A percentile compares a stretch with the other conserved stretches of the same genome.
These are phyloP conservation scores for Cystobasidiaceae sp. DNA, from an alignment of 1,284 basidiomycete species.

Conservation along the genomic window DNA sequence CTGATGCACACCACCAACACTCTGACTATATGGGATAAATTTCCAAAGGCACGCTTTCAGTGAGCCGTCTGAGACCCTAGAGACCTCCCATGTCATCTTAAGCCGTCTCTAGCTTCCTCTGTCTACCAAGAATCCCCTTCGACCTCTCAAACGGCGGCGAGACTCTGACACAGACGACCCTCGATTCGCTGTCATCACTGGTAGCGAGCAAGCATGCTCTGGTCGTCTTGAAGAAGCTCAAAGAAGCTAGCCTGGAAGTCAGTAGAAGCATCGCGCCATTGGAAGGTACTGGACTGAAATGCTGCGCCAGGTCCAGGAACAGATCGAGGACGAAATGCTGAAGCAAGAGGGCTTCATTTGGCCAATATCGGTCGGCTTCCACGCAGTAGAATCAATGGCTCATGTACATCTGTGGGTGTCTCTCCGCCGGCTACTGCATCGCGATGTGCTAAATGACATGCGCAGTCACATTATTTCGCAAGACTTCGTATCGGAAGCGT, in stretches of 20 bases:
- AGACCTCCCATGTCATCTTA: neutral
- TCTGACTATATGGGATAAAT: slow-evolving; percentile 31
- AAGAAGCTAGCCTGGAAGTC: slow-evolving; percentile 27
- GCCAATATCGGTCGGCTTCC: slow-evolving; percentile 78
- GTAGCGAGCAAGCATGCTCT: slow-evolving; percentile 10
- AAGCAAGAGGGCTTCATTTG: slow-evolving; percentile 70
- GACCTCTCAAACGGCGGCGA: neutral
- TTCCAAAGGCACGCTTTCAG: slow-evolving; percentile 32
- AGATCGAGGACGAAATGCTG: slow-evolving; percentile 76
- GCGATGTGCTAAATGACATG: too few species aligned
- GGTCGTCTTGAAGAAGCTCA: slow-evolving; percentile 21
- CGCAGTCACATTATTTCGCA: slow-evolving; percentile 82
- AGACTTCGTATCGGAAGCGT: slow-evolving; percentile 64
- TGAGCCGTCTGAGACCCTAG: neutral
- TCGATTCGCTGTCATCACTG: slow-evolving; percentile 19
- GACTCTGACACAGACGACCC: neutral
- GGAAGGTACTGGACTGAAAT: neutral
- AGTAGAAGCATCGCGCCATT: neutral
- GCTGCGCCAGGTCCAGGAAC: slow-evolving; percentile 39
- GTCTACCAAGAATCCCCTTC: slow-evolving; percentile 17
- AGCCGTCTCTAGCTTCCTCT: slow-evolving; percentile 7
- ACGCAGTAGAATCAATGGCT: slow-evolving; percentile 63
- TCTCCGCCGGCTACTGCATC: too few species aligned
- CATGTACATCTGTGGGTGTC: slow-evolving; percentile 41
- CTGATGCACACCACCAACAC: slow-evolving; percentile 17